Evolutionary conservation across 352 stramenopile species (phyloP).

Genomic region (Vaucheria bursata): DNA sequence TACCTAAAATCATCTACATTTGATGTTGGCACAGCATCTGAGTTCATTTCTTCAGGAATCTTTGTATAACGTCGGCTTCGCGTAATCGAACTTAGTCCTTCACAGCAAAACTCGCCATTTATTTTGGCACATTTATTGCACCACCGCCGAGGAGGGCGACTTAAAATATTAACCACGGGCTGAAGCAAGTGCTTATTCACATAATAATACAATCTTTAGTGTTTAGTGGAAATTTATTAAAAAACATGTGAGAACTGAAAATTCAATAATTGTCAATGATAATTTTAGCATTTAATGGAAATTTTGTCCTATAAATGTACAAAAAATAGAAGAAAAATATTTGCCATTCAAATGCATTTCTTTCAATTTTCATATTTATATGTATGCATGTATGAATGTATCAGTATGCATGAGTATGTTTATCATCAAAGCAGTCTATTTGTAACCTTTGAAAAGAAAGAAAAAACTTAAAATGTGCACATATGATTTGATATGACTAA

Average conservation of each 20-base stretch:
- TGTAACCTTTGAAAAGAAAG: too few relatives aligned
- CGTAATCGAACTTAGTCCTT: conserved; percentile 29
- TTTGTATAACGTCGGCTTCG: conserved; percentile 17
- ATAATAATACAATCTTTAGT: neutral
- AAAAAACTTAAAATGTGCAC: too few relatives aligned
- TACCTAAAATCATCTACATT: too few relatives aligned
- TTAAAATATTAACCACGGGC: conserved; percentile 43
- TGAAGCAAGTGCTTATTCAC: conserved; percentile 22
- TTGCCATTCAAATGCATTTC: neutral
- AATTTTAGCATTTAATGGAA: neutral
- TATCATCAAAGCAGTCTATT: too few relatives aligned
- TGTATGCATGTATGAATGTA: too few relatives aligned
- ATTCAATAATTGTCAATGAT: neutral
- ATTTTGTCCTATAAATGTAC: neutral
- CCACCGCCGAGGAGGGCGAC: conserved; percentile 36
- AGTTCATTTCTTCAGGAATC: neutral
- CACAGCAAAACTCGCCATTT: conserved; percentile 42
- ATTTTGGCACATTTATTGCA: conserved; percentile 46
- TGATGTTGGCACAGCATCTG: too few relatives aligned
- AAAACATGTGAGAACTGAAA: neutral
- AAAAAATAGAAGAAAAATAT: neutral
- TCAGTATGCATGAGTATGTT: too few relatives aligned
- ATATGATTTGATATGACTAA: too few relatives aligned
- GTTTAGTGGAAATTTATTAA: neutral
- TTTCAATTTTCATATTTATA: neutral